These are phyloP conservation scores for Cajanus cajan DNA, from an alignment of 306 rosid species.

Conservation along the genomic window DNA sequence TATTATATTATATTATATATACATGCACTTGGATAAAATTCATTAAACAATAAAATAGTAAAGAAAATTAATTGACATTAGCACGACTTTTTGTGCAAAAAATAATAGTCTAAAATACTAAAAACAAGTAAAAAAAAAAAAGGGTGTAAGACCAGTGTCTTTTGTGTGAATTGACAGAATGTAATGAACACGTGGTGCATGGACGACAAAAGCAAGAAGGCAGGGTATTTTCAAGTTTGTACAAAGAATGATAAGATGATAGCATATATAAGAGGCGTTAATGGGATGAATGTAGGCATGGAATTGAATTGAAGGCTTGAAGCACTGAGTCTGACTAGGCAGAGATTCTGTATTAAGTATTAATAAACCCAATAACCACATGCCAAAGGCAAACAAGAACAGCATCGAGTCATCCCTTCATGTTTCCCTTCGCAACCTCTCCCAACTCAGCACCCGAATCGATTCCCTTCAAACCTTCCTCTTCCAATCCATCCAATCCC, in stretches of 20 bases:
- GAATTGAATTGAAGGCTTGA: no score
- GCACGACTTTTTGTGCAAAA: background rate
- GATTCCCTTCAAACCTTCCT: constrained; percentile 52
- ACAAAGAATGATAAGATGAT: background rate
- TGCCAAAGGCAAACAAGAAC: background rate
- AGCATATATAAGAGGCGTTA: background rate
- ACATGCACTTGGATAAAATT: no score
- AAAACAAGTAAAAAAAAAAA: background rate
- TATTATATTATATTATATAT: no score
- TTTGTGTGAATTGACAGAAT: background rate
- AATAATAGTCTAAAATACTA: background rate
- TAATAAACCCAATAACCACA: no score
- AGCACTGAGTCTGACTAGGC: no score
- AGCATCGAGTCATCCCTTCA: background rate
- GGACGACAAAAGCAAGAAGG: background rate
- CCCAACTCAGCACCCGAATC: constrained; percentile 44
- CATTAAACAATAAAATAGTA: no score
- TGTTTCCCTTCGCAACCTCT: constrained; percentile 49
- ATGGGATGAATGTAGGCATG: background rate
- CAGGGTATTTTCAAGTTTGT: background rate
- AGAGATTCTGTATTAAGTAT: no score
- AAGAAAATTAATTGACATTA: background rate
- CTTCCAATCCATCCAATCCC: constrained; percentile 40
- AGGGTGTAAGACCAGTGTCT: background rate
- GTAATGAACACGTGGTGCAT: background rate